These are phyloP conservation scores for Aspergillus sp. DNA, from an alignment of 2,329 filamentous ascomycete genomes.

Conservation along the genomic window DNA sequence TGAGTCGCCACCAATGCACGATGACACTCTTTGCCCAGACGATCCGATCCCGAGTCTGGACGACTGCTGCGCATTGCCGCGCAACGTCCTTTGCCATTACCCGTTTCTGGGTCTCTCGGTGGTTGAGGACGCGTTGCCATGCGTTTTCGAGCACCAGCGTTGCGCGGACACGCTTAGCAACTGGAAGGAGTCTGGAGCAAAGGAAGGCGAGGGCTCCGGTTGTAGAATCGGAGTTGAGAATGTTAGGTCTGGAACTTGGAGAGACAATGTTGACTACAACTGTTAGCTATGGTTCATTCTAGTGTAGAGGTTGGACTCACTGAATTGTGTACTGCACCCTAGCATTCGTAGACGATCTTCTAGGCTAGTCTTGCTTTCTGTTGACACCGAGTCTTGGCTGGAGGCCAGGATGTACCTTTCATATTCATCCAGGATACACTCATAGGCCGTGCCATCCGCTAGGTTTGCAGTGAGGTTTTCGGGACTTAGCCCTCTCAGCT, in stretches of 20 bases:
- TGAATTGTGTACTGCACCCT: slow-evolving; percentile 46
- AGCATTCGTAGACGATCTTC: slow-evolving; percentile 36
- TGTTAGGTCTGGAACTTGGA: slow-evolving; percentile 45
- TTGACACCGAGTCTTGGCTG: neutral
- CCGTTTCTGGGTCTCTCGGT: slow-evolving; percentile 21
- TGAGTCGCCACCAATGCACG: slow-evolving; percentile 33
- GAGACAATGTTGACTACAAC: slow-evolving; percentile 47
- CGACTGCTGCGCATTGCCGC: slow-evolving; percentile 47
- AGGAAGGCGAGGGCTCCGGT: slow-evolving; percentile 60
- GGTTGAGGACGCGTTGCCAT: slow-evolving; percentile 43
- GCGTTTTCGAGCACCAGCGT: slow-evolving; percentile 54
- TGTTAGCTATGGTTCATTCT: slow-evolving; percentile 1
- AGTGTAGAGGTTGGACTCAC: slow-evolving; percentile 27
- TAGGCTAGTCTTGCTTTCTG: slow-evolving; percentile 19
- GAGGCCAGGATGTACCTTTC: slow-evolving; percentile 40
- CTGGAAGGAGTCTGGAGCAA: slow-evolving; percentile 57
- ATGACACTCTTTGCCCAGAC: slow-evolving; percentile 39
- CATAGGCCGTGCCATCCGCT: slow-evolving; percentile 54
- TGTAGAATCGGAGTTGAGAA: slow-evolving; percentile 57
- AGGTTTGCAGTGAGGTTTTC: slow-evolving; percentile 61
- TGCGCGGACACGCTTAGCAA: slow-evolving; percentile 51
- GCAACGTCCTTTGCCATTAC: slow-evolving; percentile 27
- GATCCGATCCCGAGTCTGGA: slow-evolving; percentile 44
- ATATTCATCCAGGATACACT: slow-evolving; percentile 59
- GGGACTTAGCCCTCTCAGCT: slow-evolving; percentile 47